These are phyloP conservation scores for Penicillium soppii DNA, from an alignment of 495 filamentous ascomycete genomes.

Conservation along the genomic window DNA sequence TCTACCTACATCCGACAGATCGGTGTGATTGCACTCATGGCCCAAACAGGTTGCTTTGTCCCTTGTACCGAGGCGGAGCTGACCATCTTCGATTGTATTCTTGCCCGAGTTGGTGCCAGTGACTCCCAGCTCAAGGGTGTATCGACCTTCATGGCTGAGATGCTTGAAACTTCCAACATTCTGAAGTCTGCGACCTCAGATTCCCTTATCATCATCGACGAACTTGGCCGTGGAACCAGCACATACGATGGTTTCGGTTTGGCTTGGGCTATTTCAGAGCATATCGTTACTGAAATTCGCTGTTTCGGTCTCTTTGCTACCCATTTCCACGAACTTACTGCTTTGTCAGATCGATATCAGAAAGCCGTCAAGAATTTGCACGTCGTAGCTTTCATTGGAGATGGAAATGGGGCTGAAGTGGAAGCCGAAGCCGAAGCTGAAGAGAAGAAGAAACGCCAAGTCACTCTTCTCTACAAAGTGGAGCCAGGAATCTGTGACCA, in stretches of 20 bases:
- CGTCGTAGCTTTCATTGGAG: constrained; percentile 91
- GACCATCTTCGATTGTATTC: constrained; percentile 96
- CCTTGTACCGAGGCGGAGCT: constrained; percentile 87
- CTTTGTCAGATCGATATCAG: constrained; percentile 76
- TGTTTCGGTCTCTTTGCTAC: constrained; percentile 95
- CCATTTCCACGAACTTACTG: constrained; percentile 97
- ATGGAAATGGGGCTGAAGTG: constrained; percentile 34
- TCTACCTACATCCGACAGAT: constrained; percentile 98
- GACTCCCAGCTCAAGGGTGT: constrained; percentile 98
- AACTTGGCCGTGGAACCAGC: constrained; percentile 95
- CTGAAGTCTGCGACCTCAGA: constrained; percentile 94
- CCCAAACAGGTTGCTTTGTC: constrained; percentile 95
- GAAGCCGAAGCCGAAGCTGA: constrained; percentile 32
- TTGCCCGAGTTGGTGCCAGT: constrained; percentile 91
- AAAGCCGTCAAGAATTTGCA: constrained; percentile 87
- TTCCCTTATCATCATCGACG: constrained; percentile 96
- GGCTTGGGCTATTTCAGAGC: constrained; percentile 97
- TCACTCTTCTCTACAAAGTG: constrained; percentile 95
- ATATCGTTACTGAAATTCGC: constrained; percentile 92
- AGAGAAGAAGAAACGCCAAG: constrained; percentile 68
- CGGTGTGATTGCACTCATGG: constrained; percentile 96
- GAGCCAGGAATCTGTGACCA: constrained; percentile 95
- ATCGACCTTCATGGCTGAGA: constrained; percentile 99
- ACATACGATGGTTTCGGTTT: constrained; percentile 99
- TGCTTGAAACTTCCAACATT: constrained; percentile 98